phyloP scores from a whole-genome alignment of 2,329 filamentous ascomycete species.

The Cladosporium sp. region DNA sequence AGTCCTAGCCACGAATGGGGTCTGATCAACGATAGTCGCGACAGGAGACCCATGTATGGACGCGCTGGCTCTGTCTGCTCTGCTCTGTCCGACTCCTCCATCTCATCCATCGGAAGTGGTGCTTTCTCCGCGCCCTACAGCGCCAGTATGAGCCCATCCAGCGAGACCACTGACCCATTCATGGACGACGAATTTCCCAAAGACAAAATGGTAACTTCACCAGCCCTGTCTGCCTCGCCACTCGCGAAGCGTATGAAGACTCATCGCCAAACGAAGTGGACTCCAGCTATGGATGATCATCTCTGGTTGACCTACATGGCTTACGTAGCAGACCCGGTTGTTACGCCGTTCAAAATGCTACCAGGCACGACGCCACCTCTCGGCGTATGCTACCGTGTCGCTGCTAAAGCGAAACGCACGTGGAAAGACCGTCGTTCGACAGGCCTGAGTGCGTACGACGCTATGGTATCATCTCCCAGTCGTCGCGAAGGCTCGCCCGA shows the following conservation, averaged over 20 bases:
- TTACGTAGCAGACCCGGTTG: constrained; percentile 61
- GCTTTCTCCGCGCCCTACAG: constrained; percentile 32
- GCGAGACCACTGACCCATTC: constrained; percentile 56
- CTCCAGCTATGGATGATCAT: constrained; percentile 61
- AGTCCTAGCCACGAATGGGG: constrained; percentile 29
- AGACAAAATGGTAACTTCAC: constrained; percentile 23
- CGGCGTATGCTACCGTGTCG: constrained; percentile 61
- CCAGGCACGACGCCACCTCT: constrained; percentile 61
- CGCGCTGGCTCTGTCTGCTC: constrained; percentile 57
- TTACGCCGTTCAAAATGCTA: constrained; percentile 64
- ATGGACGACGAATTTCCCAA: constrained; percentile 27
- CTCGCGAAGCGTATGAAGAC: constrained; percentile 41
- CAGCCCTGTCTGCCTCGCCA: constrained; percentile 22
- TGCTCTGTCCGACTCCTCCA: constrained; percentile 58
- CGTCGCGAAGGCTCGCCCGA: constrained; percentile 39
- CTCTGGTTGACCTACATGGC: constrained; percentile 63
- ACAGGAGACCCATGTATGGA: constrained; percentile 33
- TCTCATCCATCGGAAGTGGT: constrained; percentile 57
- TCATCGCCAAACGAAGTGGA: constrained; percentile 47
- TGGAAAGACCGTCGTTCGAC: constrained; percentile 49
- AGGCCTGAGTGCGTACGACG: constrained; percentile 27
- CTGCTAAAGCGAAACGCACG: constrained; percentile 56
- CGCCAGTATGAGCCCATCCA: constrained; percentile 58
- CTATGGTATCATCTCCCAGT: constrained; percentile 16
- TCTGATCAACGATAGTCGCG: constrained; percentile 27